Evolutionary conservation across 257 asterid species (phyloP).

Genomic region (Solanum sitiens): DNA sequence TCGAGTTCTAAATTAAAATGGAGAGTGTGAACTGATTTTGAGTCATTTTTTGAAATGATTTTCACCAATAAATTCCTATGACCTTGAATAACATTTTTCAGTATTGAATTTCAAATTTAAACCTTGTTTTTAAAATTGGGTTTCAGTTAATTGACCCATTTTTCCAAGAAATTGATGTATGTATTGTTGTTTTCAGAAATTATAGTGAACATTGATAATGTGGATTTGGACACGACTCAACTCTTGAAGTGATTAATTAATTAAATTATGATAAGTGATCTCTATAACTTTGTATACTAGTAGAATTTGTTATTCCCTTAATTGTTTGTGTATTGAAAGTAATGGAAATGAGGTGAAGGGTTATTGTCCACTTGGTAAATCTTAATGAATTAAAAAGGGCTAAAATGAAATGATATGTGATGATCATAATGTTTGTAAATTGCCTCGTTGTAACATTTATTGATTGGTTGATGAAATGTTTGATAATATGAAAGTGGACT

Average conservation of each 20-base stretch:
- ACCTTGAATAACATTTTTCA: background rate
- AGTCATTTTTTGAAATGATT: background rate
- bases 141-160: background rate
- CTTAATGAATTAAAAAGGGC: background rate
- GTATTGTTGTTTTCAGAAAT: background rate
- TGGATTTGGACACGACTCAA: background rate
- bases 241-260: background rate
- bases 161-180: too few relatives aligned
- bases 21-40: background rate
- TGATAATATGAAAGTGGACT: background rate
- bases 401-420: background rate
- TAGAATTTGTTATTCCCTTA: background rate
- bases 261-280: background rate
- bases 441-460: too few relatives aligned
- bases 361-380: background rate
- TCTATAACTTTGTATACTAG: background rate
- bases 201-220: background rate
- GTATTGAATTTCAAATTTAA: background rate
- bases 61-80: background rate
- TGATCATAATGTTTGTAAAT: background rate
- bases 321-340: background rate
- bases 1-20: too few relatives aligned
- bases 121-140: background rate
- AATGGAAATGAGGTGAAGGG: background rate
- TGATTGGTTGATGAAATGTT: background rate